These are phyloP conservation scores for Mycena vulgaris DNA, from an alignment of 768 basidiomycete species.

Conservation along the genomic window DNA sequence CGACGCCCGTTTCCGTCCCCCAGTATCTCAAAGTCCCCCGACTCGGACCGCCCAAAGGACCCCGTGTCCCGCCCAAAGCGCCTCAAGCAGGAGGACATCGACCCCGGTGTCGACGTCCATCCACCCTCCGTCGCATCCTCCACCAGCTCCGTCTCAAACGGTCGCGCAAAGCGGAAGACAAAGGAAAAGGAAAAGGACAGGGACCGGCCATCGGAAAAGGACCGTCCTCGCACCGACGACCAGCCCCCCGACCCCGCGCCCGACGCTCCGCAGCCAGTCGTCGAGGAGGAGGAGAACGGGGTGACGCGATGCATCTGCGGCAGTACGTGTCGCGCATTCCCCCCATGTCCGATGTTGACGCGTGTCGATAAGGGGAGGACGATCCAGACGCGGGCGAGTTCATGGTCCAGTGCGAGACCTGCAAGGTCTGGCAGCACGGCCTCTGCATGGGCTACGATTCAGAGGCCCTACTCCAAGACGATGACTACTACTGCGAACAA, in stretches of 20 bases:
- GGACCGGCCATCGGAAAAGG: slow-evolving; percentile 61
- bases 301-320: slow-evolving; percentile 92
- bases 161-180: slow-evolving; percentile 52
- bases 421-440: slow-evolving; percentile 99
- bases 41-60: slow-evolving; percentile 53
- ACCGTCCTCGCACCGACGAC: slow-evolving; percentile 44
- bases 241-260: slow-evolving; percentile 39
- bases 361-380: slow-evolving; percentile 66
- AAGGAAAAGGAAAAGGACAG: slow-evolving; percentile 81
- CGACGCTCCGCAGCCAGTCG: slow-evolving; percentile 57
- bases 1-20: slow-evolving; percentile 51
- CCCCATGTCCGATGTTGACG: slow-evolving; percentile 37
- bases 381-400: slow-evolving; percentile 91
- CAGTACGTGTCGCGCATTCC: slow-evolving; percentile 61
- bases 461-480: slow-evolving; percentile 78
- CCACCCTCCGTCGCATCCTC: slow-evolving; percentile 51
- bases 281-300: slow-evolving; percentile 73
- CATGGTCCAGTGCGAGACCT: slow-evolving; percentile 98
- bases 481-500: slow-evolving; percentile 94
- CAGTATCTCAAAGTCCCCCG: slow-evolving; percentile 59
- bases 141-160: slow-evolving; percentile 46
- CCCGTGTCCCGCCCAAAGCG: slow-evolving; percentile 65
- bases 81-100: slow-evolving; percentile 81
- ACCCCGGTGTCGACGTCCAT: slow-evolving; percentile 72
- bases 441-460: slow-evolving; percentile 94